Evolutionary conservation across 768 basidiomycete species (phyloP), one percentile per base, ranked within the genome.

Genomic region (Suillus discolor): DNA sequence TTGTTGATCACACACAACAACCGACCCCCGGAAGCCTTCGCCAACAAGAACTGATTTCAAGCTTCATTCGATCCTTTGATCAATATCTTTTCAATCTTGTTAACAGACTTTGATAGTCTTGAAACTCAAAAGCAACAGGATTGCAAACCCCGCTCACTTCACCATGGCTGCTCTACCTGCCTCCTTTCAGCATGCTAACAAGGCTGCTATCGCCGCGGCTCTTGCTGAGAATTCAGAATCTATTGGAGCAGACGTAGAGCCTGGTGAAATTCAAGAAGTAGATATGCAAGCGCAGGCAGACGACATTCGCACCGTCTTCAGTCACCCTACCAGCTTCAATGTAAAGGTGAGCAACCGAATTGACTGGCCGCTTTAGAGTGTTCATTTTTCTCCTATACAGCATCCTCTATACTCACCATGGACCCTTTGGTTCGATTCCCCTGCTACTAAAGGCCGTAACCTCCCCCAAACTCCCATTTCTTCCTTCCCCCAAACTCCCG

Each of bases 381-480:
- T 67, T 65, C 39, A 71, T 49, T 51, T 65, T 9, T 45, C 3
- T 53, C 42, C 54, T 61, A 36, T 55, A 42, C 70, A 97, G 96
- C 96, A 98, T 75, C 96, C 96, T 15, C 87, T 98, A 53, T 97
- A 88, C 78, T 95, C 96, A 36, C 84, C 92, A 11, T 97, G 96
- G 96, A 98, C 96, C 8, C 88, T 99, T 36, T 98, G 95, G 95
- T 99, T 98, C 76, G 97, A 99, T 76, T 97, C 96, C 42, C 94
- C 94, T 0, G 85, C 88, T 53, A 94, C 93, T 39, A 98, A 98
- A 79, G 90, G 90, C 64, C 89, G 95, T 62, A 93, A 93, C 79
- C 82, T 94, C 57, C 92, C 92, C 25, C 92, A 93, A 79, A 94
- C 92, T 25, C 92, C 92, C 64, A 77, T 90, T 53, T 84, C 91